Evolutionary conservation across 495 filamentous ascomycete species (phyloP).

Genomic region (Xylaria venustula): DNA sequence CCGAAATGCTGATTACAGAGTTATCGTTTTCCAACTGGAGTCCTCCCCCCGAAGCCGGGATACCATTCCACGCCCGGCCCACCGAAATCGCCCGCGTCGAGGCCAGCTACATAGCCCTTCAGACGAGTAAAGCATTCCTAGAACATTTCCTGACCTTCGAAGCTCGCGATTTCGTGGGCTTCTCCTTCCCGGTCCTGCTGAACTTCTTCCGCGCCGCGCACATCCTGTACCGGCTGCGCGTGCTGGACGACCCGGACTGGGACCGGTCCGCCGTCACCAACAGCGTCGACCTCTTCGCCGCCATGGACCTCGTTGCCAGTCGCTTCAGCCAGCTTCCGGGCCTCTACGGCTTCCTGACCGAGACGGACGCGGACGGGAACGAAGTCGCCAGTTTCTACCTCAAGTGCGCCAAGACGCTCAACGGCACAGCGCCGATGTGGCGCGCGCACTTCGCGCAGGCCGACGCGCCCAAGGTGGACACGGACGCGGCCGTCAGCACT

Average conservation of each 20-base stretch:
- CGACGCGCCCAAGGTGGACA: background rate
- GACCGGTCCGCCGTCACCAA: constrained; percentile 15
- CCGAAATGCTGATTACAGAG: constrained; percentile 25
- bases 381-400: constrained; percentile 19
- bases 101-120: constrained; percentile 20
- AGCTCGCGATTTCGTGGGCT: constrained; percentile 7
- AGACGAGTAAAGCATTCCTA: constrained; percentile 20
- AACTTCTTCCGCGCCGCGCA: constrained; percentile 24
- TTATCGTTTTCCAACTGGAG: constrained; percentile 22
- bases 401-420: constrained; percentile 17
- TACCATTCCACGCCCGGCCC: background rate
- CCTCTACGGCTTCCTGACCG: constrained; percentile 19
- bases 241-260: constrained; percentile 25
- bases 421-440: constrained; percentile 20
- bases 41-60: too few species aligned
- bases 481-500: background rate
- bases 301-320: constrained; percentile 11
- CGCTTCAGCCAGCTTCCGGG: constrained; percentile 16
- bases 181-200: constrained; percentile 23
- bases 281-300: constrained; percentile 18
- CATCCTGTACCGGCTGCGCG: constrained; percentile 25
- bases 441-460: constrained; percentile 18
- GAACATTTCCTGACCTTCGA: constrained; percentile 26
- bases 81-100: constrained; percentile 23
- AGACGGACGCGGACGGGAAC: constrained; percentile 15